Evolutionary conservation across 345 rosid genomes (phyloP).

Genomic region (Ailanthus altissimus): DNA sequence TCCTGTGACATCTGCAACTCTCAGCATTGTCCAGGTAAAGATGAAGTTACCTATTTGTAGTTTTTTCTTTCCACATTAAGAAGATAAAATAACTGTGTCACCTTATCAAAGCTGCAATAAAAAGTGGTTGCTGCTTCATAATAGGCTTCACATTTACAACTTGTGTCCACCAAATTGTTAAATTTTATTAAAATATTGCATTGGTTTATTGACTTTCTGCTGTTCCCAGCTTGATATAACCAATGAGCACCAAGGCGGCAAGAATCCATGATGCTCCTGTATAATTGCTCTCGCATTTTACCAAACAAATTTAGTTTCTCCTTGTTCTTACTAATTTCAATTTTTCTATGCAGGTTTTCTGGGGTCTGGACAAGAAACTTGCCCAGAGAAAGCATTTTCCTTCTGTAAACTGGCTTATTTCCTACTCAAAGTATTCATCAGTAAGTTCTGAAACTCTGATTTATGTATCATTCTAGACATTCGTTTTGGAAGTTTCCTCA

Average conservation of each 20-base stretch:
- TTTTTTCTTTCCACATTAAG: background rate
- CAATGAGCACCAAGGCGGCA: background rate
- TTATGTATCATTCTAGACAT: background rate
- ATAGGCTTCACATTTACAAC: too few relatives aligned
- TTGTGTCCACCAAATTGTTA: background rate
- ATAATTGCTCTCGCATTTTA: background rate
- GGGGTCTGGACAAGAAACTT: constrained; percentile 99
- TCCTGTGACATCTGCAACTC: constrained; percentile 99
- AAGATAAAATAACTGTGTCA: background rate
- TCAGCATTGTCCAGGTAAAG: constrained; percentile 96
- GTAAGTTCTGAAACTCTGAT: constrained; percentile 43
- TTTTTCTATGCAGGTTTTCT: constrained; percentile 75
- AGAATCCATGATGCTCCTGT: background rate
- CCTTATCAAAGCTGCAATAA: background rate
- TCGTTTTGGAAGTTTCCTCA: background rate
- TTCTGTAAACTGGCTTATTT: constrained; percentile 98
- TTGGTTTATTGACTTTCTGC: background rate
- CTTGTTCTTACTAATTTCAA: constrained; percentile 4
- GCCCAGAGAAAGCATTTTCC: constrained; percentile 99
- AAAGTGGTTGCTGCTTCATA: background rate
- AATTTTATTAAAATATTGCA: too few relatives aligned
- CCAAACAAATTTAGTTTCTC: background rate
- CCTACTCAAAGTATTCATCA: constrained; percentile 93
- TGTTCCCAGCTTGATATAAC: background rate
- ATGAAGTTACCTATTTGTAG: constrained; percentile 5